Evolutionary conservation across 148 eudicot species (phyloP).

Genomic region (Fagopyrum homotropicum): DNA sequence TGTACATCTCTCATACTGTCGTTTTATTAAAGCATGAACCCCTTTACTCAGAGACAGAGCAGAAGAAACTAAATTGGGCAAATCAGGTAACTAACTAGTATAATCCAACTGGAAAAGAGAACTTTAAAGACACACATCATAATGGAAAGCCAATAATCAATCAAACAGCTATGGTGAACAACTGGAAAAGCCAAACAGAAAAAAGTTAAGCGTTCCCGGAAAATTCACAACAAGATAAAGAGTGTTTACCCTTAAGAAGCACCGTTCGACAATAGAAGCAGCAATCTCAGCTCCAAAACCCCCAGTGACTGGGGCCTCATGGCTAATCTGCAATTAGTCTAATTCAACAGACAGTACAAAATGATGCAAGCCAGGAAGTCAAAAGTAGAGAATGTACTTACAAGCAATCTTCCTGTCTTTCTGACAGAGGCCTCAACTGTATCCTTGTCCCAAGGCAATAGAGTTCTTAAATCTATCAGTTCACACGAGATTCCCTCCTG

Average conservation of each 20-base stretch:
- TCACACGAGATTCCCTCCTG: slow-evolving; percentile 98
- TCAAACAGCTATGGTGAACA: slow-evolving; percentile 12
- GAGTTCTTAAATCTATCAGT: slow-evolving; percentile 83
- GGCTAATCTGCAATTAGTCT: slow-evolving; percentile 56
- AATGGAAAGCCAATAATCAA: not conserved
- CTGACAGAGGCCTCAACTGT: slow-evolving; percentile 88
- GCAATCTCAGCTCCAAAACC: slow-evolving; percentile 99
- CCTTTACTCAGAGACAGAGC: not conserved
- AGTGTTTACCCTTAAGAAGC: slow-evolving; percentile 77
- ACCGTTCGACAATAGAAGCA: slow-evolving; percentile 83
- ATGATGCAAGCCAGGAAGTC: not conserved
- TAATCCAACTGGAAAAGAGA: not conserved
- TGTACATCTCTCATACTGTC: too few relatives aligned
- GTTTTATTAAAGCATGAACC: not conserved
- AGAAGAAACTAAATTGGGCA: not conserved
- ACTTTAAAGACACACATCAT: not conserved
- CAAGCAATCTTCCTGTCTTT: slow-evolving; percentile 95
- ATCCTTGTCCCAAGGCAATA: slow-evolving; percentile 96
- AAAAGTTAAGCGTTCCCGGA: not conserved
- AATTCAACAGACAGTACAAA: slow-evolving; percentile 2
- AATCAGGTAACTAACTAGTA: not conserved
- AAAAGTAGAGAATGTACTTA: slow-evolving; percentile 26
- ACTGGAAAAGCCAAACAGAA: slow-evolving; percentile 35
- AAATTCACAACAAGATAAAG: not conserved
- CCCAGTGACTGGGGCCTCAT: slow-evolving; percentile 98